These are phyloP conservation scores for Yarrowia keelungensis DNA, from an alignment of 805 yeast genomes.

Conservation along the genomic window DNA sequence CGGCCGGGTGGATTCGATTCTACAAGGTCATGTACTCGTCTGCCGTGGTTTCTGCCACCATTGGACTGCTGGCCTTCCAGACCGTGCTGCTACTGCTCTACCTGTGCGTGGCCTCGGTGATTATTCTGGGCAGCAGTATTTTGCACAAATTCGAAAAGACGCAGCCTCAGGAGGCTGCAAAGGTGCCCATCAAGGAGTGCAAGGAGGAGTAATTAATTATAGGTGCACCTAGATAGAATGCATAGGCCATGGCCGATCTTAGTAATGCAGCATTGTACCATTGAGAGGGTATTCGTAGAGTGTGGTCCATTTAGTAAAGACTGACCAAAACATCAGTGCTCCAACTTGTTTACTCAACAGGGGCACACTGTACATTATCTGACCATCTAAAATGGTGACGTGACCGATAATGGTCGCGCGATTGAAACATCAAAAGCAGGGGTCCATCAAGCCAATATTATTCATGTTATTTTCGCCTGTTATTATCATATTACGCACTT, in stretches of 20 bases:
- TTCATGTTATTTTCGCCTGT: too few species aligned
- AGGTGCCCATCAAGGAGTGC: conserved; percentile 7
- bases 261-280: too few species aligned
- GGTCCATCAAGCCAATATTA: too few species aligned
- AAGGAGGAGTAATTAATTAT: conserved; percentile 24
- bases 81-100: conserved; percentile 18
- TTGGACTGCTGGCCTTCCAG: conserved; percentile 22
- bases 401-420: too few species aligned
- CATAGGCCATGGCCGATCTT: neutral
- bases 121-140: conserved; percentile 13
- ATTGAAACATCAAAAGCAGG: too few species aligned
- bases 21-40: conserved; percentile 25
- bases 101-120: conserved; percentile 12
- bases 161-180: conserved; percentile 1
- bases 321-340: too few species aligned
- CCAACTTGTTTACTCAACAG: too few species aligned
- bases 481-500: too few species aligned
- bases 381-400: too few species aligned
- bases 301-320: too few species aligned
- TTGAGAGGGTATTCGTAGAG: too few species aligned
- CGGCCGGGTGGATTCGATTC: conserved; percentile 28
- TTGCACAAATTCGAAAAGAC: conserved; percentile 6
- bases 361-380: too few species aligned
- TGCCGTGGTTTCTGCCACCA: conserved; percentile 16
- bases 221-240: conserved; percentile 3